Percentiles rank a stretch among this genome's conserved stretches.
Evolutionary conservation across 352 stramenopile species (phyloP).

Genomic region (Blastocystis sp.): DNA sequence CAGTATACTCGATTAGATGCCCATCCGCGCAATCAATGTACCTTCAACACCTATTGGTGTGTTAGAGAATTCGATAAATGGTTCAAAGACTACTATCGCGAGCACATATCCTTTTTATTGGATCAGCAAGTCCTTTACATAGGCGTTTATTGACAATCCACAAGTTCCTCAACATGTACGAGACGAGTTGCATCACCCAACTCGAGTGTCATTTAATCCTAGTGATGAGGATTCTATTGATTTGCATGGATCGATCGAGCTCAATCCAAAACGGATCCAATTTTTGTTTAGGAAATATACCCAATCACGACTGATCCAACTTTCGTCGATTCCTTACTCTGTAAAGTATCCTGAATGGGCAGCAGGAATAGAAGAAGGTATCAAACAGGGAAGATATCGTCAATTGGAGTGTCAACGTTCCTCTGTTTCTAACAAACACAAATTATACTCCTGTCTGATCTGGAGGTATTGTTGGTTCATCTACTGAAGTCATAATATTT

Average conservation of each 20-base stretch:
- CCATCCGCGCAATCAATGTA: slow-evolving; percentile 18
- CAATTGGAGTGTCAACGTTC: neutral
- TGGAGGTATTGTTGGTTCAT: neutral
- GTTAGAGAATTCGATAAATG: slow-evolving; percentile 7
- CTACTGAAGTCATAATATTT: neutral
- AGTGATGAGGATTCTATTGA: neutral
- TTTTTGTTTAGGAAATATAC: neutral
- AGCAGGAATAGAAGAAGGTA: neutral
- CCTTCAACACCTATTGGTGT: slow-evolving; percentile 58
- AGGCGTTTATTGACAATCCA: slow-evolving; percentile 1
- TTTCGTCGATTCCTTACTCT: neutral
- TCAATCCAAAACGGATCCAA: neutral
- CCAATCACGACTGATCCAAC: neutral
- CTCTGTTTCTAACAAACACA: neutral
- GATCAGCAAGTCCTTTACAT: neutral
- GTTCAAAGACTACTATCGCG: slow-evolving; percentile 14
- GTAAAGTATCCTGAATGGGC: neutral
- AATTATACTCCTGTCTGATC: neutral
- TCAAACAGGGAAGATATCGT: neutral
- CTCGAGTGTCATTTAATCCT: neutral
- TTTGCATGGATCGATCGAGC: neutral
- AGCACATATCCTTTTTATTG: slow-evolving; percentile 54
- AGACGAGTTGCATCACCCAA: neutral
- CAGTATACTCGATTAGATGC: neutral
- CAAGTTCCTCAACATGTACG: neutral